Evolutionary conservation across 2,329 filamentous ascomycete genomes (phyloP).

Genomic region (Colletotrichum paranaense): DNA sequence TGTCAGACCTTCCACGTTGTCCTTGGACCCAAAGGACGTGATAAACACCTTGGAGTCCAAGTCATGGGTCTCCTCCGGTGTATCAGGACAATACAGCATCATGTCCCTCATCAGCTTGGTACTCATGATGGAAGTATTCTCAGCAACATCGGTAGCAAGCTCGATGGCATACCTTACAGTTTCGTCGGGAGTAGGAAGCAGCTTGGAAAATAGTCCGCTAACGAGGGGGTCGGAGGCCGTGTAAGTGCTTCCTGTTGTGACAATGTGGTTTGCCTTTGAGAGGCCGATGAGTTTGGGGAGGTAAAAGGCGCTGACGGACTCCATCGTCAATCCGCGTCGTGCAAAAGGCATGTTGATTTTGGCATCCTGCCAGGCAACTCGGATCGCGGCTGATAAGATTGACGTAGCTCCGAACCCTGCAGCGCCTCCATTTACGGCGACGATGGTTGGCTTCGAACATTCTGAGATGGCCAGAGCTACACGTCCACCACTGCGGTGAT

Average conservation of each 20-base stretch:
- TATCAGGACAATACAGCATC: constrained; percentile 23
- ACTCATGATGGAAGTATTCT: constrained; percentile 21
- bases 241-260: constrained; percentile 28
- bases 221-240: constrained; percentile 17
- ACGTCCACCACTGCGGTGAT: constrained; percentile 43
- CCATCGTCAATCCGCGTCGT: constrained; percentile 35
- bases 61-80: constrained; percentile 14
- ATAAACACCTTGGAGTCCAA: constrained; percentile 6
- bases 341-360: constrained; percentile 36
- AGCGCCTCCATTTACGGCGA: constrained; percentile 34
- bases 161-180: too few species aligned
- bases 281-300: constrained; percentile 33
- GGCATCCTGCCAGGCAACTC: constrained; percentile 17
- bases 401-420: constrained; percentile 36
- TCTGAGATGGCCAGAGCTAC: constrained; percentile 26
- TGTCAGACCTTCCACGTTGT: neutral
- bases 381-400: constrained; percentile 31
- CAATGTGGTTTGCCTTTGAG: constrained; percentile 32
- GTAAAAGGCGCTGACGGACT: constrained; percentile 35
- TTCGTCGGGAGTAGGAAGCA: too few species aligned
- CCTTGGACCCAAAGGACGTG: too few species aligned
- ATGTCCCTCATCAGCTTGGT: constrained; percentile 35
- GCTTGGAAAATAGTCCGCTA: too few species aligned
- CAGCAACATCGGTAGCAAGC: neutral
- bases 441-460: constrained; percentile 37